These are phyloP conservation scores for Boechera divaricarpa DNA, from an alignment of 345 rosid species.

Conservation along the genomic window DNA sequence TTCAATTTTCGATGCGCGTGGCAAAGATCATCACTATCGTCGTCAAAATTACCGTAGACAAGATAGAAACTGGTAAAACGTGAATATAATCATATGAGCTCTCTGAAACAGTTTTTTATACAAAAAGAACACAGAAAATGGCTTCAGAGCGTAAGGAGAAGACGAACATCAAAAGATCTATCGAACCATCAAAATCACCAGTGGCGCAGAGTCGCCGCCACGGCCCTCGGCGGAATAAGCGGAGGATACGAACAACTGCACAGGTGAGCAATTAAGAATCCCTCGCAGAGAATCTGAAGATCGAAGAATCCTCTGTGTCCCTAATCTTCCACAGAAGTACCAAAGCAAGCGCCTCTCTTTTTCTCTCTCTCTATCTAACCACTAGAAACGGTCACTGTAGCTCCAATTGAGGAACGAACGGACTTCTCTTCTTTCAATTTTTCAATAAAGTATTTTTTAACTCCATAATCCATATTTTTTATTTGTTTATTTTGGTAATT, in stretches of 20 bases:
- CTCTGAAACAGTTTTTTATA: background rate
- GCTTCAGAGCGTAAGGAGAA: background rate
- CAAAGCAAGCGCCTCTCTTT: constrained; percentile 15
- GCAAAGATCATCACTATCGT: constrained; percentile 30
- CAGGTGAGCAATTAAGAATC: constrained; percentile 9
- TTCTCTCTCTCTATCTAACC: background rate
- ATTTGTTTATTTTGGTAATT: background rate
- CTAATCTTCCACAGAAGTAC: constrained; percentile 9
- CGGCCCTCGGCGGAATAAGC: constrained; percentile 5
- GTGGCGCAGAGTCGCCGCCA: constrained; percentile 35
- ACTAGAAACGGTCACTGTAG: constrained; percentile 48
- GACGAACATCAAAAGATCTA: background rate
- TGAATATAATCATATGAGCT: background rate
- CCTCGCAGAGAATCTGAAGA: constrained; percentile 13
- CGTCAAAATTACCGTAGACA: background rate
- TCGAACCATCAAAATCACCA: constrained; percentile 23
- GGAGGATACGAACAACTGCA: constrained; percentile 9
- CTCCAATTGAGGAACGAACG: constrained; percentile 48
- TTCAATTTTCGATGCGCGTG: background rate
- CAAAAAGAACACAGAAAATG: background rate
- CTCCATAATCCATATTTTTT: background rate
- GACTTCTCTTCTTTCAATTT: constrained; percentile 32
- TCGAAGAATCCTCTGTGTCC: background rate
- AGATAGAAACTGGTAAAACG: background rate
- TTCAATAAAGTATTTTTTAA: background rate